These are phyloP conservation scores for Exsudoporus frostii DNA, from an alignment of 768 basidiomycete genomes.

Conservation along the genomic window DNA sequence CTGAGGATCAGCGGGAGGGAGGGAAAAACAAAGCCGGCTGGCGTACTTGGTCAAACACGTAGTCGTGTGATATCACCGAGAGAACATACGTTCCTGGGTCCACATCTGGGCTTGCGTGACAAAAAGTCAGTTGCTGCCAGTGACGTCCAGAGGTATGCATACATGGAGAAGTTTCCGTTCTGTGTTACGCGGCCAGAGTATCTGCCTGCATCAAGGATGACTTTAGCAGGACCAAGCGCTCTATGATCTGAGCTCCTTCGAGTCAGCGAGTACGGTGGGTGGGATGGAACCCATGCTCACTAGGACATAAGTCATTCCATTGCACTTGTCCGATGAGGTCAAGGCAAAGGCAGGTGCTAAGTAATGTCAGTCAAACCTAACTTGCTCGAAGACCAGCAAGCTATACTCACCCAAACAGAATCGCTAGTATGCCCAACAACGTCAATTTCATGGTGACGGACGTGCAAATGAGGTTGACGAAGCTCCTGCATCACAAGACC, in stretches of 20 bases:
- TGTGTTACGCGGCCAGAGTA: slow-evolving; percentile 50
- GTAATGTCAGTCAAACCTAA: slow-evolving; percentile 1
- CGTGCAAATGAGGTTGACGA: background rate
- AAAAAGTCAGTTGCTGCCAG: slow-evolving; percentile 9
- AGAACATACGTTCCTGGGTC: slow-evolving; percentile 67
- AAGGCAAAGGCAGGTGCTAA: slow-evolving; percentile 36
- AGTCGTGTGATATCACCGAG: slow-evolving; percentile 63
- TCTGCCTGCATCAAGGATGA: slow-evolving; percentile 57
- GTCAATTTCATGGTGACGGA: slow-evolving; percentile 16
- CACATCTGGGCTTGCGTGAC: slow-evolving; percentile 54
- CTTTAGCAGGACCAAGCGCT: slow-evolving; percentile 55
- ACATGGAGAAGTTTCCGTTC: slow-evolving; percentile 70
- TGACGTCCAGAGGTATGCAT: slow-evolving; percentile 21
- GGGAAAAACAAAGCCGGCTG: background rate
- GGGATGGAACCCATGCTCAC: slow-evolving; percentile 35
- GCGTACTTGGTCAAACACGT: slow-evolving; percentile 66
- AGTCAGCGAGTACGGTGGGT: slow-evolving; percentile 13
- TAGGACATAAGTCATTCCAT: slow-evolving; percentile 70
- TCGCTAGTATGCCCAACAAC: slow-evolving; percentile 4
- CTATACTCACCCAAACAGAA: slow-evolving; percentile 15
- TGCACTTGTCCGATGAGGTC: slow-evolving; percentile 61
- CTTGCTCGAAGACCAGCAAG: background rate
- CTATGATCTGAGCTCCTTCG: slow-evolving; percentile 28
- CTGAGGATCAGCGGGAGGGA: slow-evolving; percentile 1
- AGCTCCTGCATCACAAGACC: slow-evolving; percentile 18